phyloP scores from a whole-genome alignment of 2,329 filamentous ascomycete species.

The Chaetomium sp. region DNA sequence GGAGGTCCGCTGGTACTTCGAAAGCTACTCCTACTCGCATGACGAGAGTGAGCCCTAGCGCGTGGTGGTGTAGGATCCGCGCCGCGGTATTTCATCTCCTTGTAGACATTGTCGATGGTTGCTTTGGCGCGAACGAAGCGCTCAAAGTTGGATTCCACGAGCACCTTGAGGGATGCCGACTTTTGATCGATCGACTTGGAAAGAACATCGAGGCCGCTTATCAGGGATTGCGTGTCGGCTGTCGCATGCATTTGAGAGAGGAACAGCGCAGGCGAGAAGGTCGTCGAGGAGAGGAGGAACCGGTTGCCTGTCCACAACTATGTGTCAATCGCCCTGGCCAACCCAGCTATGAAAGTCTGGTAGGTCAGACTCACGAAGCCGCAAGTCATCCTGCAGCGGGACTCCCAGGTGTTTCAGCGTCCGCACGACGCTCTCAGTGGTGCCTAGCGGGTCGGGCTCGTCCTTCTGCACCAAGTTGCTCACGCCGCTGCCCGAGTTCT shows the following conservation, averaged over 20 bases:
- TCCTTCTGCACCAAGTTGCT: slow-evolving; percentile 85
- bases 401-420: slow-evolving; percentile 76
- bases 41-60: slow-evolving; percentile 60
- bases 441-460: slow-evolving; percentile 90
- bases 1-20: slow-evolving; percentile 52
- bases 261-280: slow-evolving; percentile 90
- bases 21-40: slow-evolving; percentile 68
- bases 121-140: slow-evolving; percentile 96
- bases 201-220: slow-evolving; percentile 81
- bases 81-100: slow-evolving; percentile 84
- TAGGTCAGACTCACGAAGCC: slow-evolving; percentile 61
- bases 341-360: background rate
- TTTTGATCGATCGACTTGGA: slow-evolving; percentile 96
- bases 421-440: slow-evolving; percentile 80
- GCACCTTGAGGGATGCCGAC: slow-evolving; percentile 90
- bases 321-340: slow-evolving; percentile 22
- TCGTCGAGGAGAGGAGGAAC: slow-evolving; percentile 92
- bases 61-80: slow-evolving; percentile 53
- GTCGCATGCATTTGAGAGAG: slow-evolving; percentile 87
- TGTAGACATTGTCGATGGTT: slow-evolving; percentile 98
- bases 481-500: slow-evolving; percentile 65
- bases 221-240: slow-evolving; percentile 78
- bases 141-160: slow-evolving; percentile 98
- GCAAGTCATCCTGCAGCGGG: slow-evolving; percentile 79
- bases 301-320: slow-evolving; percentile 66